Evolutionary conservation across 83 land plant species (phyloP).

Genomic region (Picea abies): DNA sequence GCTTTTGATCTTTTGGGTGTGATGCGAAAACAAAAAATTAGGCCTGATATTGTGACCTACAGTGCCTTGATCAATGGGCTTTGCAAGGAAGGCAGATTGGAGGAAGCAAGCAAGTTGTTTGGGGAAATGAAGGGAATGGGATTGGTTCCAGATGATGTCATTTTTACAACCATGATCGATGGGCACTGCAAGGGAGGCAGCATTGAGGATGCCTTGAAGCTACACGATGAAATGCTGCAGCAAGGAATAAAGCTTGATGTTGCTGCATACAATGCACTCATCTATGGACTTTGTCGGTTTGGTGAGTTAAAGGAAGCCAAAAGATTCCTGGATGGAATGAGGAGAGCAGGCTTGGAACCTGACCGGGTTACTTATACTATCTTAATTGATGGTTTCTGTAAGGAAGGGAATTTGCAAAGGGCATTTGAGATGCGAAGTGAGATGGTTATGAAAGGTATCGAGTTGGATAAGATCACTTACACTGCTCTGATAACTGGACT

Average conservation of each 20-base stretch:
- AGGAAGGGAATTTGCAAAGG: constrained; percentile 15
- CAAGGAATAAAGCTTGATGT: background rate
- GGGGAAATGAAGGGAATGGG: constrained; percentile 55
- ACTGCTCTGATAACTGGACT: constrained; percentile 25
- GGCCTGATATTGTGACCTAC: constrained; percentile 54
- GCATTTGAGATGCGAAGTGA: constrained; percentile 16
- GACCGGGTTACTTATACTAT: constrained; percentile 22
- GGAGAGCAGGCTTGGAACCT: constrained; percentile 10
- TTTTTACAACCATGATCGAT: constrained; percentile 39
- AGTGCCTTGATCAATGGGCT: constrained; percentile 55
- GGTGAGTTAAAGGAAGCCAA: constrained; percentile 15
- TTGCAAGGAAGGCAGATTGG: constrained; percentile 39
- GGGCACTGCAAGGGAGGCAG: constrained; percentile 33
- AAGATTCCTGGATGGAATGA: constrained; percentile 19
- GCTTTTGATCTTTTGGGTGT: constrained; percentile 39
- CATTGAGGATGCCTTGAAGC: constrained; percentile 13
- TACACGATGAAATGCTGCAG: constrained; percentile 10
- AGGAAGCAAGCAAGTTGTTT: constrained; percentile 50
- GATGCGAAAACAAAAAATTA: constrained; percentile 47
- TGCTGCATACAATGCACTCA: constrained; percentile 14
- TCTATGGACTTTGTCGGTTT: constrained; percentile 20
- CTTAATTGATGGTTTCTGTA: constrained; percentile 25
- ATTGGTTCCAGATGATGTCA: constrained; percentile 33
- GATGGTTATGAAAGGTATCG: constrained; percentile 18
- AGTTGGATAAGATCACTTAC: constrained; percentile 11